Evolutionary conservation across 2,329 filamentous ascomycete genomes (phyloP).

Genomic region (Beauveria asiatica): DNA sequence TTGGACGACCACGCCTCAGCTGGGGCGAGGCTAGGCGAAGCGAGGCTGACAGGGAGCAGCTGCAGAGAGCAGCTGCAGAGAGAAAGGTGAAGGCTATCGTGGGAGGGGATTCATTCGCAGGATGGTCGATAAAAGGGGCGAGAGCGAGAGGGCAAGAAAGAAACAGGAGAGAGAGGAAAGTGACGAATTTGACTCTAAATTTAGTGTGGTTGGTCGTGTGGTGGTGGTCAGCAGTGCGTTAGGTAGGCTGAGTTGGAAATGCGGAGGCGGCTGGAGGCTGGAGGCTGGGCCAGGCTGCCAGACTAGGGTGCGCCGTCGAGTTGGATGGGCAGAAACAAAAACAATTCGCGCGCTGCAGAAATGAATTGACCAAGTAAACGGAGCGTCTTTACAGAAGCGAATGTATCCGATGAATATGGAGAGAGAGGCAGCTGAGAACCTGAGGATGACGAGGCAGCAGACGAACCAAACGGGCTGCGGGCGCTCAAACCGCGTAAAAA

Average conservation of each 20-base stretch:
- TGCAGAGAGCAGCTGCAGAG: neutral
- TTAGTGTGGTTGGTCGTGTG: too few relatives aligned
- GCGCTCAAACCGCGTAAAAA: neutral
- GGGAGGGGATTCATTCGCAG: neutral
- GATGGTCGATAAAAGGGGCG: neutral
- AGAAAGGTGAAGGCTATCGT: neutral
- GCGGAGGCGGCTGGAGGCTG: neutral
- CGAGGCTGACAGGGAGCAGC: constrained; percentile 7
- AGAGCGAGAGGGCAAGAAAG: neutral
- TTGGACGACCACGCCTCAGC: constrained; percentile 2
- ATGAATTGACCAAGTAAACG: too few relatives aligned
- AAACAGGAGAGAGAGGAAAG: neutral
- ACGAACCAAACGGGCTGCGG: neutral
- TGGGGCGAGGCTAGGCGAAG: constrained; percentile 1
- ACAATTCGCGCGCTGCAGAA: neutral
- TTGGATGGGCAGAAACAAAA: neutral
- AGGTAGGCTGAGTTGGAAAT: neutral
- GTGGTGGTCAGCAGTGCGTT: neutral
- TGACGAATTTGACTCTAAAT: too few relatives aligned
- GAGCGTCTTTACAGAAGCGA: too few relatives aligned
- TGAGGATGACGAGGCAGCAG: neutral
- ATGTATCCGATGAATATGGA: neutral
- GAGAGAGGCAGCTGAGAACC: neutral
- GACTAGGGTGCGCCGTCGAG: too few relatives aligned
- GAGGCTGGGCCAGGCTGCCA: too few relatives aligned